Conservation (phyloP, 805 yeast genomes). For the Saccharomycopsis vini region DNA sequence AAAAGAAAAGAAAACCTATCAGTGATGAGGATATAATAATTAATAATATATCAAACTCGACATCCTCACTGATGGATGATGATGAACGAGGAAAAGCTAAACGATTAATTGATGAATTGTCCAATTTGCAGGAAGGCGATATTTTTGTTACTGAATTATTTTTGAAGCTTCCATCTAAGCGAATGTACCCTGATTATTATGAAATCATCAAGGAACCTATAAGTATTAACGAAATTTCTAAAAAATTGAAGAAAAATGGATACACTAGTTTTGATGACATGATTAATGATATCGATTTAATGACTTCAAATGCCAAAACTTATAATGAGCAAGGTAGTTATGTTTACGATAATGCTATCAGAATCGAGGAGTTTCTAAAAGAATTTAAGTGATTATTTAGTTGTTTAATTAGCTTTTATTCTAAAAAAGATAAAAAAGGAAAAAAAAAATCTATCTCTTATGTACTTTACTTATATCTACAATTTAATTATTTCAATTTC, state of each 20-base stretch:
- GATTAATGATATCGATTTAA: constrained; percentile 39
- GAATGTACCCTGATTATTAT: constrained; percentile 81
- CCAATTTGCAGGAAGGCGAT: constrained; percentile 34
- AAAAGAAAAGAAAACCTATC: constrained; percentile 22
- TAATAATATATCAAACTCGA: constrained; percentile 3
- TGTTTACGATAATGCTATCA: constrained; percentile 50
- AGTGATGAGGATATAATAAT: constrained; percentile 9
- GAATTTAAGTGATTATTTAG: not conserved
- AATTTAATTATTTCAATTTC: no score
- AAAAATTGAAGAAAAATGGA: constrained; percentile 35
- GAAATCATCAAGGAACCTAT: constrained; percentile 51
- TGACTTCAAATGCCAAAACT: constrained; percentile 60
- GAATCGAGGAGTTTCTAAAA: constrained; percentile 36
- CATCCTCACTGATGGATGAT: not conserved
- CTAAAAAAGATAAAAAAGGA: no score
- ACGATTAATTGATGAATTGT: constrained; percentile 36
- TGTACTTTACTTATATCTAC: no score
- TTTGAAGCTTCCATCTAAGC: constrained; percentile 60
- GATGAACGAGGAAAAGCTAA: constrained; percentile 19
- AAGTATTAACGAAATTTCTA: constrained; percentile 50
- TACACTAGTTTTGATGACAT: constrained; percentile 37
- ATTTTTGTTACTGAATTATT: constrained; percentile 43
- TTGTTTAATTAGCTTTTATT: no score
- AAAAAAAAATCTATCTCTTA: no score
- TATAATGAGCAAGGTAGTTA: constrained; percentile 63